Evolutionary conservation across 805 yeast genomes (phyloP), one percentile per base, ranked within the genome.

Genomic region (Pichia gijzeniarum): DNA sequence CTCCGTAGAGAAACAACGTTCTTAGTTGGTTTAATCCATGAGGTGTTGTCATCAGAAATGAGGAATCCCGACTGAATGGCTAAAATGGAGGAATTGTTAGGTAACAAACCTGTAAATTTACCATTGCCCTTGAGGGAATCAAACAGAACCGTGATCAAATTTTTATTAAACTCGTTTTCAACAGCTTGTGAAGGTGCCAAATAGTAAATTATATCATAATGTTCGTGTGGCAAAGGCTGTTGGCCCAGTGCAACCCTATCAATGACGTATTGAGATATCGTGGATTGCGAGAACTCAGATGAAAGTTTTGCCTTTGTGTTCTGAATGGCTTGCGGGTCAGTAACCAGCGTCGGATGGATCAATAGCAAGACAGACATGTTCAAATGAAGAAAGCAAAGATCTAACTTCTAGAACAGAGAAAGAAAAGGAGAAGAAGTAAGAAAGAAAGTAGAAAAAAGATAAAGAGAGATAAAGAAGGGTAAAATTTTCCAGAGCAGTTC

Each of bases 41-140:
- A 56, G 21, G 70, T 64, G 21, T 67, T 71, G 22, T 59, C 66
- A 20, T 60, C 61, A 14, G 51, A 55, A 5, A 71, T 65, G n/a
- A 76, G 64, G 51, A 85, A 82, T 0, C 90, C 91, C 28, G 73
- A 71, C 70, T 81, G 71, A 43, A 85, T 68, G 21, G 80, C 90
- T 54, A 81, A 83, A 44, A 86, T 60, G 40, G 67, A 68, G 51
- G 68, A 79, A 49, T 70, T 73, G 6, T 53, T 52, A 4, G 81
- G 80, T 46, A 77, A 67, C 48, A 74, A 71, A 8, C 88, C 88
- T 35, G 61, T 60, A 27, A 81, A 62, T 31, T 48, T 61, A 20
- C 86, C 86, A 19, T 64, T 68, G 7, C 56, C 51, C 38, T 59
- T 62, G 51, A 80, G 63, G 1, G 74, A 56, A 7, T 60, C 60